Conservation (phyloP, 345 rosid species). For the Nasturtium officinale region DNA sequence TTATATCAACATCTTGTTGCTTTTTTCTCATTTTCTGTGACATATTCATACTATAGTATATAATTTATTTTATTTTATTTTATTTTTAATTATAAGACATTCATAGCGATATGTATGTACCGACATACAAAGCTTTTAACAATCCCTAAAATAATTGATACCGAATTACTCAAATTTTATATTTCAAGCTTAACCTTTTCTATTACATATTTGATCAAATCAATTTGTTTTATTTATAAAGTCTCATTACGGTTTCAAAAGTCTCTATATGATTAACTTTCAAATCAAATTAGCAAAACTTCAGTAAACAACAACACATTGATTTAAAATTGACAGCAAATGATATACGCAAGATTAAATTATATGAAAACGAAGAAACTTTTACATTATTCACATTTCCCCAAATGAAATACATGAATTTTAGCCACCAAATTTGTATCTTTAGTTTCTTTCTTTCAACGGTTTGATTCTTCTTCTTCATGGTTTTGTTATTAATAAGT, state of each 20-base stretch:
- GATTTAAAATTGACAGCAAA: not conserved
- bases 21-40: not conserved
- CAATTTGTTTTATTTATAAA: not conserved
- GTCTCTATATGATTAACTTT: not conserved
- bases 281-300: not conserved
- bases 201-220: not conserved
- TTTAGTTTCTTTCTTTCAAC: conserved; percentile 20
- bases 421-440: conserved; percentile 7
- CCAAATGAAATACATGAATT: conserved; percentile 25
- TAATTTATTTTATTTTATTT: not conserved
- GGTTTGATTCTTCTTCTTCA: not conserved
- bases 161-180: not conserved
- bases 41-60: not conserved
- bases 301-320: not conserved
- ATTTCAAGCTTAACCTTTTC: not conserved
- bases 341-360: conserved; percentile 1
- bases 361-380: conserved; percentile 18
- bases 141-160: not conserved
- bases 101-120: not conserved
- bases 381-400: conserved; percentile 40
- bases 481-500: conserved; percentile 32
- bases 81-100: not conserved
- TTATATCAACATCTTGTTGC: conserved; percentile 7
- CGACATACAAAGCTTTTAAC: not conserved
- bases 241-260: not conserved